Evolutionary conservation across 1,284 basidiomycete species (phyloP).

Genomic region (Anthracocystis setariae): DNA sequence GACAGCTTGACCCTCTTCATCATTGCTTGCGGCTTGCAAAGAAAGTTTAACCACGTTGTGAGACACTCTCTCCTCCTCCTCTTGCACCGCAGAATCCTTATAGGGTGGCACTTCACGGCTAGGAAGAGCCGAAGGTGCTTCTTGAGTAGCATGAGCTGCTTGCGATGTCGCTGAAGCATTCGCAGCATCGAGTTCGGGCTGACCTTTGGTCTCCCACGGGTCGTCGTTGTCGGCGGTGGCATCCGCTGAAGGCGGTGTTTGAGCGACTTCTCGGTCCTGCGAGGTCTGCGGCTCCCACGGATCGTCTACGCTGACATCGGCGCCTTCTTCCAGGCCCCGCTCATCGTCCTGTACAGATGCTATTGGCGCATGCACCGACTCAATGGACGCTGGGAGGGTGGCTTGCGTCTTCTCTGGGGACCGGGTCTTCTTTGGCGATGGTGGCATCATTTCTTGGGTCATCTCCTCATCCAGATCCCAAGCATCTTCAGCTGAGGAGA

Average conservation of each 20-base stretch:
- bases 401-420: not conserved
- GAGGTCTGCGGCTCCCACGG: slow-evolving; percentile 10
- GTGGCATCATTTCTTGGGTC: not conserved
- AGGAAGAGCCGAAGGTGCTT: no score
- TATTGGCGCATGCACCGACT: not conserved
- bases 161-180: no score
- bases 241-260: no score
- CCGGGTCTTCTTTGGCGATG: not conserved
- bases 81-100: no score
- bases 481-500: not conserved
- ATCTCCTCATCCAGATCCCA: not conserved
- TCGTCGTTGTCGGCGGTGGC: no score
- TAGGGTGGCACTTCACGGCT: no score
- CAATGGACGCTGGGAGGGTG: not conserved
- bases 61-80: no score
- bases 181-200: no score
- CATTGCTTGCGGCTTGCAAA: not conserved
- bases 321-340: slow-evolving; percentile 26
- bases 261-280: no score
- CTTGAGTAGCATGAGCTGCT: no score
- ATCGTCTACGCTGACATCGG: slow-evolving; percentile 8
- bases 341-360: slow-evolving; percentile 3
- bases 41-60: no score
- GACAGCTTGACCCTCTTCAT: not conserved
- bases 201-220: no score